Evolutionary conservation across 345 rosid genomes (phyloP).

Genomic region (Euphorbia lathyris): DNA sequence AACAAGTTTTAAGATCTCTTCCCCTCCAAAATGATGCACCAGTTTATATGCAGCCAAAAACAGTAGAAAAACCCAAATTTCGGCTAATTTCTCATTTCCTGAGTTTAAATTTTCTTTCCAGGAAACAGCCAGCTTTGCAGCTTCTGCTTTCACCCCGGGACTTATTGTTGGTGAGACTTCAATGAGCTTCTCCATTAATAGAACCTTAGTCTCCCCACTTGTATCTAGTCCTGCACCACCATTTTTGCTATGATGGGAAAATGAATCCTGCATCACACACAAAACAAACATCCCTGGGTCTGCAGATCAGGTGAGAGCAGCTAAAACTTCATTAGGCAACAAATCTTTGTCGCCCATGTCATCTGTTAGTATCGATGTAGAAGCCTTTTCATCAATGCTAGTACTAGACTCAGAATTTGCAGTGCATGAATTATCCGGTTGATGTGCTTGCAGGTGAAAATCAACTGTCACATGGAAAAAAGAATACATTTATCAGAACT

Average conservation of each 20-base stretch:
- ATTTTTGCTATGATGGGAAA: not conserved
- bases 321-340: conserved; percentile 16
- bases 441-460: not conserved
- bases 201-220: conserved; percentile 8
- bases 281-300: conserved; percentile 40
- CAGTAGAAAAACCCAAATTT: conserved; percentile 35
- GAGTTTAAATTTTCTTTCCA: conserved; percentile 36
- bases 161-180: conserved; percentile 20
- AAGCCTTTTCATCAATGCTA: conserved; percentile 9
- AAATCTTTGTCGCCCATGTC: conserved; percentile 14
- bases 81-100: conserved; percentile 18
- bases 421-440: not conserved
- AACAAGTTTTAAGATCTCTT: conserved; percentile 28
- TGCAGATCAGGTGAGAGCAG: conserved; percentile 20
- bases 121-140: conserved; percentile 24
- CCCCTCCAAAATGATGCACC: conserved; percentile 17
- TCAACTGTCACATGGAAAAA: conserved; percentile 1
- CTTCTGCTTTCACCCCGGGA: conserved; percentile 25
- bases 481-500: conserved; percentile 13
- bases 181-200: conserved; percentile 37
- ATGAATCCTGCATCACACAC: conserved; percentile 25
- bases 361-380: conserved; percentile 19
- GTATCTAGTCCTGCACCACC: conserved; percentile 12
- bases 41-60: conserved; percentile 36
- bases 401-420: not conserved